A percentile compares a stretch with the other conserved stretches of the same genome.
These are phyloP conservation scores for Rhizomucor miehei DNA, from an alignment of 371 early-diverging fungal species.

Conservation along the genomic window DNA sequence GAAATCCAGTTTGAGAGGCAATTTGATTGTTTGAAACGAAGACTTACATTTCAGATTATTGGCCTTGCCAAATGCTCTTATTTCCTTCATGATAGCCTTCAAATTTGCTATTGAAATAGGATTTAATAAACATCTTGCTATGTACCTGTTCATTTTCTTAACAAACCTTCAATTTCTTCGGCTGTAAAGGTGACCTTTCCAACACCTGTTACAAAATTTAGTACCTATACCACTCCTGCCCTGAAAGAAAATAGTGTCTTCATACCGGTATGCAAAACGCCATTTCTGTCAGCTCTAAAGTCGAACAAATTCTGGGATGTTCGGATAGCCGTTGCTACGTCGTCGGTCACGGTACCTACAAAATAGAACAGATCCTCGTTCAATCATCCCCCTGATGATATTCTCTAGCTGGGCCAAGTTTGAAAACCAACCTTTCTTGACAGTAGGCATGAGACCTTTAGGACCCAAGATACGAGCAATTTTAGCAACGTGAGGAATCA, in stretches of 20 bases:
- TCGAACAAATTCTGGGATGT: slow-evolving; percentile 70
- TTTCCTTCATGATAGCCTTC: slow-evolving; percentile 55
- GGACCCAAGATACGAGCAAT: slow-evolving; percentile 94
- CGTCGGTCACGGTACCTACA: slow-evolving; percentile 75
- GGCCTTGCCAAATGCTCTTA: slow-evolving; percentile 53
- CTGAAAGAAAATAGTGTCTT: neutral
- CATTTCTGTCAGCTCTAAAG: slow-evolving; percentile 71
- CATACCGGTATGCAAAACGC: slow-evolving; percentile 70
- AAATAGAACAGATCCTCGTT: neutral
- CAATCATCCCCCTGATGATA: neutral
- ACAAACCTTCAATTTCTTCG: slow-evolving; percentile 47
- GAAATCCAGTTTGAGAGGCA: too few species aligned
- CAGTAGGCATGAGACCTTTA: slow-evolving; percentile 94
- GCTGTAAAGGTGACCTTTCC: slow-evolving; percentile 49
- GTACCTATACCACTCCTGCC: neutral
- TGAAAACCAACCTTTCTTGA: slow-evolving; percentile 69
- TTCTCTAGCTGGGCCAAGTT: too few species aligned
- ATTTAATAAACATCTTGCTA: too few species aligned
- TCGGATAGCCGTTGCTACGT: slow-evolving; percentile 58
- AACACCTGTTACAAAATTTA: slow-evolving; percentile 30
- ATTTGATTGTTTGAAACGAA: neutral
- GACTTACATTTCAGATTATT: slow-evolving; percentile 54
- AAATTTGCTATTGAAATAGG: slow-evolving; percentile 34
- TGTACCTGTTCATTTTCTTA: too few species aligned
- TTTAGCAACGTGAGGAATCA: slow-evolving; percentile 86